Percentiles rank a stretch among this genome's conserved stretches.
Evolutionary conservation across 2,329 filamentous ascomycete genomes (phyloP).

Genomic region (Diaporthe sp.): DNA sequence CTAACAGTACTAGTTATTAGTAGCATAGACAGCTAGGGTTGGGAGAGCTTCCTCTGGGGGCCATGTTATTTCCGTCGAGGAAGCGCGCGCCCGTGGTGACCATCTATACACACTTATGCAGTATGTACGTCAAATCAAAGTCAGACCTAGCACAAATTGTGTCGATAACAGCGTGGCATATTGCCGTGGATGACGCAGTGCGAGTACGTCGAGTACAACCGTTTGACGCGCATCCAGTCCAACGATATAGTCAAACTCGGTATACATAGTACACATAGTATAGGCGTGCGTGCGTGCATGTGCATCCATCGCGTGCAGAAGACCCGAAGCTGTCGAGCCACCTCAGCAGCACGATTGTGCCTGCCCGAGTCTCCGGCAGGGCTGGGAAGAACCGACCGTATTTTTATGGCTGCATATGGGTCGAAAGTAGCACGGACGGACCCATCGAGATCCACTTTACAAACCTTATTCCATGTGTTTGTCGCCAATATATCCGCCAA

Average conservation of each 20-base stretch:
- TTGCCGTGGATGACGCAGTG: not conserved
- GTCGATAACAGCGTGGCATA: not conserved
- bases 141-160: too few species aligned
- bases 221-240: not conserved
- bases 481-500: not conserved
- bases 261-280: not conserved
- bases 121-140: not conserved
- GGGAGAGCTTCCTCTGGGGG: not conserved
- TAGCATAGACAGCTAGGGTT: not conserved
- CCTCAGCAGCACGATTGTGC: not conserved
- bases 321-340: not conserved
- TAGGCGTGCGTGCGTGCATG: not conserved
- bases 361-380: conserved; percentile 19
- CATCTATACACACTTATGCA: not conserved
- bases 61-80: not conserved
- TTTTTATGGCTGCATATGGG: conserved; percentile 5
- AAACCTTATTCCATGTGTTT: conserved; percentile 11
- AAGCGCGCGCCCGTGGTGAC: not conserved
- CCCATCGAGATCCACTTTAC: conserved; percentile 18
- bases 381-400: conserved; percentile 12
- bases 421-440: not conserved
- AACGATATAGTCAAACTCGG: not conserved
- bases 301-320: not conserved
- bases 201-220: not conserved
- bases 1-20: not conserved